Evolutionary conservation across 768 basidiomycete genomes (phyloP), one percentile per base, ranked within the genome.

Genomic region (Baorangia bicolor): DNA sequence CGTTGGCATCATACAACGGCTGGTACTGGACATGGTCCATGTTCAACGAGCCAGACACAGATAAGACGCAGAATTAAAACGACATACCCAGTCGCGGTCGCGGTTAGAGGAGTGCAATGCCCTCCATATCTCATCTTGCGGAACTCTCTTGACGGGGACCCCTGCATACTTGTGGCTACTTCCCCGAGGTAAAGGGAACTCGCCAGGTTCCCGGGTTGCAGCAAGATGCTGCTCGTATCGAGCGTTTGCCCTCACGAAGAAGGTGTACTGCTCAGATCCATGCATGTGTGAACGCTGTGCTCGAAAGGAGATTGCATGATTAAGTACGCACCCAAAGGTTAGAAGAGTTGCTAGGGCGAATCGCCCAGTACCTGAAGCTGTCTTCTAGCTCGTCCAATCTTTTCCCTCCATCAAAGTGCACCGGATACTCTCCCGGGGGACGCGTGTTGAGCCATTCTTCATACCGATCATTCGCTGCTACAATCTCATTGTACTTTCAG

Each of bases 61-160:
- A 27, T 7, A 5, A 9, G 28, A 39, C 6, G 11, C 21, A 8
- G 2, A 14, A 14, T 16, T 4, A 12, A 9, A 20, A 41, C 40
- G 18, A 55, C 57, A 14, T 56, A 57, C 66, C 61, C 58, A 68
- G 10, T 0, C 8, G 2, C n/a, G 3, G 2, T 28, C 0, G 2
- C 18, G 3, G 12, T 57, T 60, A 1, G 31, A 39, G 3, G 57
- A 28, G 5, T 43, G 55, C 18, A 66, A 46, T 7, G 31, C 51
- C 41, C 39, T 59, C 61, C 56, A 70, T n/a, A 66, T 42, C 3
- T 1, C 2, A 34, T 58, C 56, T 30, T 65, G 63, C 0, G 49
- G 49, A 20, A 68, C n/a, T 6, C 66, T 44, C 5, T 55, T 41
- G 31, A 70, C 48, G 2, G 54, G 30, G 27, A 18, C 6, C 1